These are phyloP conservation scores for Dipodascopsis uninucleata DNA, from an alignment of 805 yeast genomes.

Conservation along the genomic window DNA sequence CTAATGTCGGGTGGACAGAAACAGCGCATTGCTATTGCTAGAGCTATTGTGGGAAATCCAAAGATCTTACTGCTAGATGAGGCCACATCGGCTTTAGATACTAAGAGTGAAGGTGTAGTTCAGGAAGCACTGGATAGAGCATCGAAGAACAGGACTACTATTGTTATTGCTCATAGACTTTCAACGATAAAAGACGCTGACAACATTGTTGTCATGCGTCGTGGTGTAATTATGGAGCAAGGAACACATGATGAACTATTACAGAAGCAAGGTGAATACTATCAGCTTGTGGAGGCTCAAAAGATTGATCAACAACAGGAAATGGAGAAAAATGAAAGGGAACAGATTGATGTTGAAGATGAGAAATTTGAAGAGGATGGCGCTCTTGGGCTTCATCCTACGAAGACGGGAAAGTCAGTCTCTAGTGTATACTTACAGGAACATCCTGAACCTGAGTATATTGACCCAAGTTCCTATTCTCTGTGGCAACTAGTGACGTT, in stretches of 20 bases:
- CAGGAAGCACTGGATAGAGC: constrained; percentile 46
- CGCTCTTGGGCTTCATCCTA: constrained; percentile 9
- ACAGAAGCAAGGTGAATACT: constrained; percentile 29
- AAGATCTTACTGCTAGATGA: constrained; percentile 56
- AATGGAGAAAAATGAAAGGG: constrained; percentile 5
- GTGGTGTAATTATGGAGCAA: constrained; percentile 45
- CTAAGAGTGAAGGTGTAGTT: constrained; percentile 58
- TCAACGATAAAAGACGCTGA: constrained; percentile 51
- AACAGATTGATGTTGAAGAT: constrained; percentile 11
- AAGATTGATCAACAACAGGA: too few relatives aligned
- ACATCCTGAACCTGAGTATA: constrained; percentile 1
- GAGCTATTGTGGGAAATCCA: constrained; percentile 56
- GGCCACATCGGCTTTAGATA: constrained; percentile 65
- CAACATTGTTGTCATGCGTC: constrained; percentile 43
- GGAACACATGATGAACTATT: constrained; percentile 38
- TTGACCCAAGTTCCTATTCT: constrained; percentile 2
- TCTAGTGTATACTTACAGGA: constrained; percentile 12
- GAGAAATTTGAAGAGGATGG: not conserved
- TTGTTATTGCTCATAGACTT: constrained; percentile 52
- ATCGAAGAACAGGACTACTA: constrained; percentile 41
- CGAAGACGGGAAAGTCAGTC: constrained; percentile 18
- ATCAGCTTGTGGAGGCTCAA: constrained; percentile 33
- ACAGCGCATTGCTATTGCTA: constrained; percentile 62
- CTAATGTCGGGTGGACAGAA: constrained; percentile 67
- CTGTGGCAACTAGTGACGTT: constrained; percentile 8